phyloP scores from a whole-genome alignment of 495 filamentous ascomycete species.

The Penicillium paradoxum region DNA sequence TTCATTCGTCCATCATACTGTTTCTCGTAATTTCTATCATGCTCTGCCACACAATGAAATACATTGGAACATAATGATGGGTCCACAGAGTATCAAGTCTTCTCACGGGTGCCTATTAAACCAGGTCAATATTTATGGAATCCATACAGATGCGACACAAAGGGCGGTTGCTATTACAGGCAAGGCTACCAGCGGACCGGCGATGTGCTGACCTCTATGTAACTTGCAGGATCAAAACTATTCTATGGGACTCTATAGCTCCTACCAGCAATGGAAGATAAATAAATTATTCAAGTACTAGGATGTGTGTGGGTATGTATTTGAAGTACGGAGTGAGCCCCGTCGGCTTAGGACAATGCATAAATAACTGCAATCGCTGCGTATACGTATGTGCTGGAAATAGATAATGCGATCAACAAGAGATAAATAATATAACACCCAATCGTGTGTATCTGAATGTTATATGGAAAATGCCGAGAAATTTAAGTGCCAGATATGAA shows the following conservation, averaged over 20 bases:
- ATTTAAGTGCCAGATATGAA: not conserved
- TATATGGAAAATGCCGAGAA: not conserved
- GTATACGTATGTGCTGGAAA: not conserved
- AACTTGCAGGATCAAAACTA: no score
- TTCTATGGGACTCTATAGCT: no score
- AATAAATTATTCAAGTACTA: no score
- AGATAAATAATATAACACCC: not conserved
- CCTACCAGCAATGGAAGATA: no score
- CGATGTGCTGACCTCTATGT: no score
- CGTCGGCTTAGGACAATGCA: not conserved
- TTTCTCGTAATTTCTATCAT: not conserved
- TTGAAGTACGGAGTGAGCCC: not conserved
- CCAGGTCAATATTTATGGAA: no score
- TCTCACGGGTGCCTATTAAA: no score
- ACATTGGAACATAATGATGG: no score
- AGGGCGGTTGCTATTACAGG: no score
- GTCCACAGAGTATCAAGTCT: no score
- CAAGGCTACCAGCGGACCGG: no score
- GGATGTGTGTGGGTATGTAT: not conserved
- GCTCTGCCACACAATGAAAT: not conserved
- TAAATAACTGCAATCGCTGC: not conserved
- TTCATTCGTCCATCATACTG: not conserved
- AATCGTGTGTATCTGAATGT: slow-evolving; percentile 3
- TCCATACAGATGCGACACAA: no score
- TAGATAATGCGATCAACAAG: not conserved